phyloP scores from a whole-genome alignment of 2,329 filamentous ascomycete genomes.

The Talaromyces pinophilus region DNA sequence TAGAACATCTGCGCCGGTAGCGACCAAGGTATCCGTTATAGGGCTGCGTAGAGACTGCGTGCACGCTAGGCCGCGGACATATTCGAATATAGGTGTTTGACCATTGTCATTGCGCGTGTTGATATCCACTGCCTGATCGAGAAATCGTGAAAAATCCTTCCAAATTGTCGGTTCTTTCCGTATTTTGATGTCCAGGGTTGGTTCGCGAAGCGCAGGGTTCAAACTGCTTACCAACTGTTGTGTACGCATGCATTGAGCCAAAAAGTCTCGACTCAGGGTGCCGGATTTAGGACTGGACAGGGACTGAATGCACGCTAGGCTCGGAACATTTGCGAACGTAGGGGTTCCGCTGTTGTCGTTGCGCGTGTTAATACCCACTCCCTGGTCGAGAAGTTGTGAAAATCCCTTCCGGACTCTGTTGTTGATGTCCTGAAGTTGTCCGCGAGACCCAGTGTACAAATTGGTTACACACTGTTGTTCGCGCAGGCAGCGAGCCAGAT shows the following conservation, averaged over 20 bases:
- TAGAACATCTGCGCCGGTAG: background rate
- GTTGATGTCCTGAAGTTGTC: background rate
- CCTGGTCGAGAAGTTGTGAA: background rate
- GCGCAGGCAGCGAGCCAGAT: conserved; percentile 2
- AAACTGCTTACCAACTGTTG: too few species aligned
- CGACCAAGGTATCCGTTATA: background rate
- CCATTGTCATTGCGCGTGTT: conserved; percentile 9
- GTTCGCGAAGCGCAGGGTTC: background rate
- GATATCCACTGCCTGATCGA: background rate
- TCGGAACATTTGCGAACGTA: background rate
- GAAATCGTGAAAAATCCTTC: background rate
- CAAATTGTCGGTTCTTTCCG: background rate
- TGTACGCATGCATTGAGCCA: too few species aligned
- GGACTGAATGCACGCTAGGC: background rate
- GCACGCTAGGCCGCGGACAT: background rate
- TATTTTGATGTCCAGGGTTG: background rate
- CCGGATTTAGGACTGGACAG: background rate
- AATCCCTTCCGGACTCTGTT: background rate
- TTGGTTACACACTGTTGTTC: background rate
- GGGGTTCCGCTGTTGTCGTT: conserved; percentile 22
- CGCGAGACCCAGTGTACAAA: background rate
- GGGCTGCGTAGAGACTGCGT: background rate
- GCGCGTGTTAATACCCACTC: conserved; percentile 1
- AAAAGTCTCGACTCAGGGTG: background rate
- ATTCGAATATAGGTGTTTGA: conserved; percentile 21